Conservation (phyloP, 1,284 basidiomycete species). For the Earliella scabrosa region DNA sequence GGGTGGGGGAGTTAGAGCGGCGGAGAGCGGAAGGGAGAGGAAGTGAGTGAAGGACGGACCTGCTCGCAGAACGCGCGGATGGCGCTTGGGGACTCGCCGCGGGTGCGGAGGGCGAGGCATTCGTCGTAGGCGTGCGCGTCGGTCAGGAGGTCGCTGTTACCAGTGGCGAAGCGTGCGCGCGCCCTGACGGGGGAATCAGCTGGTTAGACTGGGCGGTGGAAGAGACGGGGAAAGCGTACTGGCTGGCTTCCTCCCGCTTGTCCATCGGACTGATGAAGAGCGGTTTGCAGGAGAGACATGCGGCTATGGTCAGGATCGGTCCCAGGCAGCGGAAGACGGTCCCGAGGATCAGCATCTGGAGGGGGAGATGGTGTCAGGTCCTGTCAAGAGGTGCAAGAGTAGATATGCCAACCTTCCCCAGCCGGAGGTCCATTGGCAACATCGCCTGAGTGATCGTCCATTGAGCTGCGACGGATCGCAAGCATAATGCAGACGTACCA, state of each 20-base stretch:
- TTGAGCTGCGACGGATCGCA: slow-evolving; percentile 18
- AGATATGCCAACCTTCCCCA: slow-evolving; percentile 70
- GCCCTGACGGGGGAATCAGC: slow-evolving; percentile 52
- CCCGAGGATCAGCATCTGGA: slow-evolving; percentile 87
- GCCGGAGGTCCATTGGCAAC: slow-evolving; percentile 87
- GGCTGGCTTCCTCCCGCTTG: slow-evolving; percentile 78
- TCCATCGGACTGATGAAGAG: slow-evolving; percentile 85
- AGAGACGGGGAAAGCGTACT: slow-evolving; percentile 44
- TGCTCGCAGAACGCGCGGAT: slow-evolving; percentile 78
- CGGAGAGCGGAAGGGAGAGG: not conserved
- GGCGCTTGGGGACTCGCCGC: slow-evolving; percentile 50
- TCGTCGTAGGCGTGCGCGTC: slow-evolving; percentile 81
- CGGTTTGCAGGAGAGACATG: slow-evolving; percentile 87
- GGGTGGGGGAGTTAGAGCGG: not conserved
- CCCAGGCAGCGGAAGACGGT: slow-evolving; percentile 82
- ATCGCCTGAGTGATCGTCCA: slow-evolving; percentile 53
- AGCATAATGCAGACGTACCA: slow-evolving; percentile 65
- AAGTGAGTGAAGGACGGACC: slow-evolving; percentile 39
- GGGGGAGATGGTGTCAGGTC: not conserved
- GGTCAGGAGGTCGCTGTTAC: slow-evolving; percentile 88
- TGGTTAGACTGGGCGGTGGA: not conserved
- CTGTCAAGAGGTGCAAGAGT: no score
- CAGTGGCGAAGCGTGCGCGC: slow-evolving; percentile 66
- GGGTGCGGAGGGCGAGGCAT: slow-evolving; percentile 56
- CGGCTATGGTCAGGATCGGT: slow-evolving; percentile 80